These are phyloP conservation scores for Yarrowia deformans DNA, from an alignment of 805 yeast species.

Conservation along the genomic window DNA sequence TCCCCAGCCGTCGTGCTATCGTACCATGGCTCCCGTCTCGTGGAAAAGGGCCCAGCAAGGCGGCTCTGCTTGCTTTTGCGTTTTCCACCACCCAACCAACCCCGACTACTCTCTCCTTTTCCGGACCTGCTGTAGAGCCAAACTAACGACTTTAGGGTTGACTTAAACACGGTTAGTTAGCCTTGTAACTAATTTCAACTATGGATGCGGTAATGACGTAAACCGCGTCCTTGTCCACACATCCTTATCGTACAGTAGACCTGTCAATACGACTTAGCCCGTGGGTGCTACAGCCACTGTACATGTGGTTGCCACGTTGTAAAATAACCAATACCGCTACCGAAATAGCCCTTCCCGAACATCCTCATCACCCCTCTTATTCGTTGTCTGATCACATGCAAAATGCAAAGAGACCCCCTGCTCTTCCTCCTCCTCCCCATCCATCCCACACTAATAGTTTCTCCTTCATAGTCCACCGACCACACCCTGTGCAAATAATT, in stretches of 20 bases:
- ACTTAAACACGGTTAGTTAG: constrained; percentile 16
- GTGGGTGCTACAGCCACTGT: background rate
- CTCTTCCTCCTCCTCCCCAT: no score
- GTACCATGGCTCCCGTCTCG: no score
- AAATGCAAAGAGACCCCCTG: no score
- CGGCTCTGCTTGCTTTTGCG: no score
- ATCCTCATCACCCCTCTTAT: no score
- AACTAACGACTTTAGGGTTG: background rate
- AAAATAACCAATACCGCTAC: no score
- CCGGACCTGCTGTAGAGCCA: background rate
- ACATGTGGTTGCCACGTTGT: no score
- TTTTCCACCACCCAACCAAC: background rate
- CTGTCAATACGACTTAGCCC: background rate
- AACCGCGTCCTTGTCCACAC: constrained; percentile 1
- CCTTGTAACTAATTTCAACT: constrained; percentile 10
- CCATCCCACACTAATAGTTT: no score
- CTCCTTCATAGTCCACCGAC: background rate
- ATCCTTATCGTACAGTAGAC: constrained; percentile 18
- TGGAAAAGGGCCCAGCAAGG: no score
- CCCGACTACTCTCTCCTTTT: background rate
- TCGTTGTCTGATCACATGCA: no score
- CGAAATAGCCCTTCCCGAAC: no score
- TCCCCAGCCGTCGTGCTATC: no score
- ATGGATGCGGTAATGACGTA: constrained; percentile 5
- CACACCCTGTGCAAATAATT: background rate